These are phyloP conservation scores for Vitis riparia DNA, from an alignment of 164 flowering plant genomes.

Conservation along the genomic window DNA sequence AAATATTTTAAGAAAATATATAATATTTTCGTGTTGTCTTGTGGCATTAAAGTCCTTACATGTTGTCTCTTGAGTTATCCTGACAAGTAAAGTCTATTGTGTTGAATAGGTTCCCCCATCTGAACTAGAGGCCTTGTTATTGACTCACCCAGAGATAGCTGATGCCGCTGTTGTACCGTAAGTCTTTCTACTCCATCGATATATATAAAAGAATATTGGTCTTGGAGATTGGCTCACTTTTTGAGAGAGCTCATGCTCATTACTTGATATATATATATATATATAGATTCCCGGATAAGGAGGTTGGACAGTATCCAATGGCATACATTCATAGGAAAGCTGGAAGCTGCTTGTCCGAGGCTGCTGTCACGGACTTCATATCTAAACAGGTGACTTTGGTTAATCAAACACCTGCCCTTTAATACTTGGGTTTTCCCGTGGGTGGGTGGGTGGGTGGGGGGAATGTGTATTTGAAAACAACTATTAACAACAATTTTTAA, in stretches of 20 bases:
- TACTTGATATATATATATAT: too few species aligned
- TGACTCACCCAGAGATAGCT: constrained; percentile 64
- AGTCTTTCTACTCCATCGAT: constrained; percentile 18
- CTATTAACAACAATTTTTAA: too few species aligned
- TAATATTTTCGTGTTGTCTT: too few species aligned
- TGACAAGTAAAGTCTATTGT: neutral
- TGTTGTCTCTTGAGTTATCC: neutral
- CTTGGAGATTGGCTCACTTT: too few species aligned
- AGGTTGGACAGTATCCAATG: constrained; percentile 89
- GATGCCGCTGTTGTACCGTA: constrained; percentile 98
- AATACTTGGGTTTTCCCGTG: too few species aligned
- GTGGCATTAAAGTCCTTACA: neutral
- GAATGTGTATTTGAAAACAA: too few species aligned
- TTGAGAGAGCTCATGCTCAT: too few species aligned
- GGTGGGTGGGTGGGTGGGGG: too few species aligned
- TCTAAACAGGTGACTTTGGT: constrained; percentile 56
- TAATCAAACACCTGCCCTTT: too few species aligned
- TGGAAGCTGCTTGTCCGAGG: constrained; percentile 52
- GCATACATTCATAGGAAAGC: constrained; percentile 83
- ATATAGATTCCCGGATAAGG: constrained; percentile 78
- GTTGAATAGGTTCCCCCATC: constrained; percentile 83
- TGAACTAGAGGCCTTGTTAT: constrained; percentile 76
- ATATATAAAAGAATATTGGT: too few species aligned
- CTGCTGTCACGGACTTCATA: constrained; percentile 62
- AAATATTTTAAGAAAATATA: too few species aligned